A percentile compares a stretch with the other conserved stretches of the same genome.
Evolutionary conservation across 306 rosid genomes (phyloP).

Genomic region (Acacia melanoxylon): DNA sequence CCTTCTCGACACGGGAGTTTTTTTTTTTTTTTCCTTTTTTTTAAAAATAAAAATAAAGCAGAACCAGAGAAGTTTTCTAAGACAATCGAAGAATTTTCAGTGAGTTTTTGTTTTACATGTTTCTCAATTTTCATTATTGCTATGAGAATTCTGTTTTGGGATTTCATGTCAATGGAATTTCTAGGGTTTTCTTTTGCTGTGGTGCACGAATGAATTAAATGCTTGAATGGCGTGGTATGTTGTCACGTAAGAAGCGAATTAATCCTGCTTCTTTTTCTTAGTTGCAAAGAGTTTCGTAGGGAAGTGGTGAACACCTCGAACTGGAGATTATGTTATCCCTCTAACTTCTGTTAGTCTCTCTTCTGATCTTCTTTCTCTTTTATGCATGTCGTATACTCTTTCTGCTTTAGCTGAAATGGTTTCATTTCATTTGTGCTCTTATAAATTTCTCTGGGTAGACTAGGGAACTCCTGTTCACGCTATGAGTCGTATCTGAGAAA

Average conservation of each 20-base stretch:
- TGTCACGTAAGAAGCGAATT: neutral
- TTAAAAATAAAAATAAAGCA: slow-evolving; percentile 6
- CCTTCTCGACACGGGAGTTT: slow-evolving; percentile 27
- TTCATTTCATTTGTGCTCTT: neutral
- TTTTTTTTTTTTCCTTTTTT: neutral
- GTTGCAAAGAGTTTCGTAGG: slow-evolving; percentile 24
- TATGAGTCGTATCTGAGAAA: neutral
- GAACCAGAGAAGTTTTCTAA: slow-evolving; percentile 27
- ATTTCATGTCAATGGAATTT: slow-evolving; percentile 24
- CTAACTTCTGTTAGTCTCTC: neutral
- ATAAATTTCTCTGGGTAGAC: neutral
- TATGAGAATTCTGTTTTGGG: slow-evolving; percentile 14
- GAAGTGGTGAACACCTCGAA: slow-evolving; percentile 16
- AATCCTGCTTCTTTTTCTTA: slow-evolving; percentile 4
- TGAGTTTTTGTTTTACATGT: slow-evolving; percentile 37
- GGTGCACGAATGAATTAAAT: slow-evolving; percentile 21
- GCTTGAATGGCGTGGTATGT: neutral
- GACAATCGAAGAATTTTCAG: slow-evolving; percentile 50
- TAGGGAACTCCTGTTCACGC: neutral
- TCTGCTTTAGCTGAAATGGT: slow-evolving; percentile 1
- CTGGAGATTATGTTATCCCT: neutral
- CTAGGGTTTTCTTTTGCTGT: slow-evolving; percentile 38
- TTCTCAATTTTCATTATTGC: neutral
- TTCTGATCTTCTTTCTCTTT: neutral
- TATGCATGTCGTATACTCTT: neutral